Evolutionary conservation across 441 rosid genomes (phyloP), one percentile per base, ranked within the genome.

Genomic region (Populus hybrid): DNA sequence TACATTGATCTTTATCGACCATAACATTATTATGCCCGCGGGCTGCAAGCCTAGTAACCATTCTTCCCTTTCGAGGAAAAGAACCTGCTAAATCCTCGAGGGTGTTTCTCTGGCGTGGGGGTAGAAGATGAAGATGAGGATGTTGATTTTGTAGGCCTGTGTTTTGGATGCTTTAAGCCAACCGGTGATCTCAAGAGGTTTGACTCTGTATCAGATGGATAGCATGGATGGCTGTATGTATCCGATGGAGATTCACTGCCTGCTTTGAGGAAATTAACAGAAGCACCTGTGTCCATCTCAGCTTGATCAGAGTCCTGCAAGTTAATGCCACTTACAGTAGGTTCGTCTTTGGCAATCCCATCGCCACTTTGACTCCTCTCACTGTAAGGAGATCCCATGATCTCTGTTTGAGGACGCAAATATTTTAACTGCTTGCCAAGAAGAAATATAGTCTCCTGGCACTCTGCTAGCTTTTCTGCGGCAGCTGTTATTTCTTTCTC

Each of bases 391-490:
- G 91, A 90, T 73, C 87, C 86, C 30, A 79, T 81, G 20, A 68
- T 10, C 59, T 95, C 97, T 50, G 90, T 54, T 78, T 86, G 94
- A 67, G 97, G 97, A 61, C 85, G 92, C 68, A 95, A 80, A 26
- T 93, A 81, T 59, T 92, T 88, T 77, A 95, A 81, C 85, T 95
- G 99, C 85, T 87, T 92, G 71, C 98, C 98, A 0, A 95, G 93
- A 75, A 94, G 91, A 81, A 92, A 85, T 87, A 95, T 95, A 16
- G 99, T 95, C 85, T 92, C 92, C 78, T 95, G 99, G 84, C 99
- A 95, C 86, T 95, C 97, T 3, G 94, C 95, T 78, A 95, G 87
- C 86, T 90, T 95, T 85, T 90, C 97, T 35, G 97, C 95, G 1
- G 99, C 98, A 72, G 97, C 91, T 21, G 93, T 86, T 76, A 95